Evolutionary conservation across 163 green algal species (phyloP).

Genomic region (Picocystis sp.): DNA sequence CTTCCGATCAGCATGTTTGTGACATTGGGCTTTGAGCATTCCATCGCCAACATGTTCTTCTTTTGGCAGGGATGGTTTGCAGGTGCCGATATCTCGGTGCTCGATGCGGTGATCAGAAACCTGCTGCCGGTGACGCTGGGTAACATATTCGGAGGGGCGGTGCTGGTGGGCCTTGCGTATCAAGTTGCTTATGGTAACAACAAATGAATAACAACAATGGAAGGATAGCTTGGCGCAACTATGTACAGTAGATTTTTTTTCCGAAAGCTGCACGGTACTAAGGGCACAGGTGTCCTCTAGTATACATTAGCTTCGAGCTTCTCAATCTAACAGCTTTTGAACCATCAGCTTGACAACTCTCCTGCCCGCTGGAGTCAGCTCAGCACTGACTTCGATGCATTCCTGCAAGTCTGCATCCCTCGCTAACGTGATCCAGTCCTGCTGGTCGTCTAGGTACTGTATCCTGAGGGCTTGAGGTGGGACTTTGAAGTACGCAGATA

Average conservation of each 20-base stretch:
- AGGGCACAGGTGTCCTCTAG: no score
- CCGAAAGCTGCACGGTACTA: no score
- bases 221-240: no score
- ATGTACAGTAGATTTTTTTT: no score
- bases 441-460: slow-evolving; percentile 3
- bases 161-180: slow-evolving; percentile 36
- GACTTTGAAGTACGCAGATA: neutral
- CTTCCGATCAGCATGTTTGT: slow-evolving; percentile 56
- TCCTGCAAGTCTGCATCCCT: slow-evolving; percentile 1
- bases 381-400: no score
- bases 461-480: neutral
- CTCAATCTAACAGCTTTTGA: no score
- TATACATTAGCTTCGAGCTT: no score
- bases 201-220: no score
- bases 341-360: no score
- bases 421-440: slow-evolving; percentile 3
- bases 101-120: slow-evolving; percentile 30
- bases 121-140: slow-evolving; percentile 56
- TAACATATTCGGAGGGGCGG: slow-evolving; percentile 45
- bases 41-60: slow-evolving; percentile 64
- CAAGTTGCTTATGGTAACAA: no score
- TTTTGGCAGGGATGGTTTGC: slow-evolving; percentile 41
- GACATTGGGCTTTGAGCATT: slow-evolving; percentile 48
- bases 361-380: no score
- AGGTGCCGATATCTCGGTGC: slow-evolving; percentile 31